A percentile compares a stretch with the other conserved stretches of the same genome.
phyloP scores from a whole-genome alignment of 352 stramenopile species.

The Phytophthora hybrid region DNA sequence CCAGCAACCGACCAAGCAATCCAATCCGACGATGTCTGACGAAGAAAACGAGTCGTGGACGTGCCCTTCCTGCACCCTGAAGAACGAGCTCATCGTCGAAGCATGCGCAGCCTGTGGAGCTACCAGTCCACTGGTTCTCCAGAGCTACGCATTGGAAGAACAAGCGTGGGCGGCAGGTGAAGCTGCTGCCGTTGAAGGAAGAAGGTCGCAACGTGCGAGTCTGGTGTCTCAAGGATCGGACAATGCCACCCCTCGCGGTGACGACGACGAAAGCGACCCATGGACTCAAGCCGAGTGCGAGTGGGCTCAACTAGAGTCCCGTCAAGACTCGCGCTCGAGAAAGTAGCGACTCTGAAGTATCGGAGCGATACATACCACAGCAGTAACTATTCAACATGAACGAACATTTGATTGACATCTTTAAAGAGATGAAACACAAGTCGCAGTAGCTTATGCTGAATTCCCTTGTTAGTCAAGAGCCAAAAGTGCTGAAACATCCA shows the following conservation, averaged over 20 bases:
- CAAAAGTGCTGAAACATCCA: not conserved
- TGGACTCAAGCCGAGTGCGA: slow-evolving; percentile 76
- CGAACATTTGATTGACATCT: too few species aligned
- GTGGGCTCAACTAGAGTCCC: slow-evolving; percentile 70
- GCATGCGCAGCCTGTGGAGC: slow-evolving; percentile 67
- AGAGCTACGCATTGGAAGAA: slow-evolving; percentile 63
- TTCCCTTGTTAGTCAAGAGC: not conserved
- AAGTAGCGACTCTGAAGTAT: slow-evolving; percentile 17
- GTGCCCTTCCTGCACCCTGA: slow-evolving; percentile 64
- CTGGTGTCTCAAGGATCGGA: slow-evolving; percentile 50
- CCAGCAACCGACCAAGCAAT: not conserved
- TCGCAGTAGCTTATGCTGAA: not conserved
- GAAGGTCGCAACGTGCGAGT: slow-evolving; percentile 35
- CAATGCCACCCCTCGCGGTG: slow-evolving; percentile 39
- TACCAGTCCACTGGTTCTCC: slow-evolving; percentile 76
- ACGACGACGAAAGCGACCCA: slow-evolving; percentile 53
- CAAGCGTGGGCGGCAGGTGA: slow-evolving; percentile 26
- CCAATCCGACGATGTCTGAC: slow-evolving; percentile 30
- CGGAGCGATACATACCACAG: not conserved
- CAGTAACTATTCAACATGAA: too few species aligned
- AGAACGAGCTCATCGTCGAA: slow-evolving; percentile 66
- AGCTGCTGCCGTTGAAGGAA: slow-evolving; percentile 12
- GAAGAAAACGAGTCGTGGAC: slow-evolving; percentile 50
- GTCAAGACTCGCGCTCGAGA: slow-evolving; percentile 46
- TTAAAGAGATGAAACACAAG: too few species aligned